Evolutionary conservation across 2,329 filamentous ascomycete genomes (phyloP).

Genomic region (Didymella exigua): DNA sequence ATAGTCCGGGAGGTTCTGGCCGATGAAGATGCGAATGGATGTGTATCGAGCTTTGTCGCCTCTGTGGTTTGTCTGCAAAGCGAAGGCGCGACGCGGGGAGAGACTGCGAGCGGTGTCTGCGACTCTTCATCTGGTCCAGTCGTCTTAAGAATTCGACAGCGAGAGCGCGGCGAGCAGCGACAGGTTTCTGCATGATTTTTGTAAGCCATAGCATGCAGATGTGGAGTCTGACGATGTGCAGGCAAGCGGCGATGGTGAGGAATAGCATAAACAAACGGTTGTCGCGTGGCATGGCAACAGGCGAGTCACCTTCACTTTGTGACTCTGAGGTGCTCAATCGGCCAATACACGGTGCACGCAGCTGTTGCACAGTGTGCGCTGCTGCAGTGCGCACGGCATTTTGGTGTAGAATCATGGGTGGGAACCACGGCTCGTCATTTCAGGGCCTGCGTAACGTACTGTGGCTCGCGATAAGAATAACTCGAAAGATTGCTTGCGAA

Average conservation of each 20-base stretch:
- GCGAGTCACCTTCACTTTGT: constrained; percentile 4
- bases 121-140: constrained; percentile 9
- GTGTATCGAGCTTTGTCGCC: background rate
- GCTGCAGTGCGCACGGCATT: background rate
- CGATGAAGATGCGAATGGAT: background rate
- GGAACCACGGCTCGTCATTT: background rate
- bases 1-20: background rate
- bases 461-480: constrained; percentile 3
- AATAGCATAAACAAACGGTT: constrained; percentile 6
- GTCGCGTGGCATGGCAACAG: constrained; percentile 15
- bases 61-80: background rate
- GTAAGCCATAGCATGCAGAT: constrained; percentile 14
- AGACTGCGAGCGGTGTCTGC: background rate
- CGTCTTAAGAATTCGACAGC: constrained; percentile 22
- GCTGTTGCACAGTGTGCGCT: background rate
- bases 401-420: background rate
- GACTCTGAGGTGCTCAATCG: background rate
- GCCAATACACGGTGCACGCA: background rate
- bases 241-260: constrained; percentile 5
- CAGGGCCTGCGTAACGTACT: background rate
- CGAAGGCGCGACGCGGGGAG: background rate
- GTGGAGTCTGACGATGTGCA: constrained; percentile 10
- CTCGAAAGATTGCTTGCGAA: background rate
- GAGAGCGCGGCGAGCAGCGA: constrained; percentile 15
- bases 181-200: constrained; percentile 21